phyloP scores from a whole-genome alignment of 140 eudicot species.

The Anethum foeniculum region DNA sequence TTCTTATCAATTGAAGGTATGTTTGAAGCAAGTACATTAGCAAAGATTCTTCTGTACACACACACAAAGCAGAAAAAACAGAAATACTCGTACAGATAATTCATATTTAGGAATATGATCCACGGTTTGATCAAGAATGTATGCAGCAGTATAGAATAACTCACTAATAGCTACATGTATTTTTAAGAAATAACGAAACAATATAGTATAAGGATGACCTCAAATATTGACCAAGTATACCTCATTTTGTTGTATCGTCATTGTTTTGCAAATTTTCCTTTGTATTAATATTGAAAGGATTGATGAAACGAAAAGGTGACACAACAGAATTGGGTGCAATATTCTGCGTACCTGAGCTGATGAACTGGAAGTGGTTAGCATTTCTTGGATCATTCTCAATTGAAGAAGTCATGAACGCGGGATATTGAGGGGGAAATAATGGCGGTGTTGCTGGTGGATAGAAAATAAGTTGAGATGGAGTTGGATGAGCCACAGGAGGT shows the following conservation, averaged over 20 bases:
- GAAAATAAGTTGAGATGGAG: constrained; percentile 40
- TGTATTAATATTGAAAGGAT: constrained; percentile 34
- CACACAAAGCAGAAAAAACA: neutral
- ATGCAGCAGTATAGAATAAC: neutral
- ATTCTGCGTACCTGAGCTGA: constrained; percentile 40
- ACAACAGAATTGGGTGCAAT: constrained; percentile 33
- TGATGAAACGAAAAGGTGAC: constrained; percentile 40
- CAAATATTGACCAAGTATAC: neutral
- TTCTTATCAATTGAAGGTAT: neutral
- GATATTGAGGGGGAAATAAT: constrained; percentile 28
- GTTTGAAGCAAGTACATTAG: neutral
- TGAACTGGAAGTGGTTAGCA: constrained; percentile 34
- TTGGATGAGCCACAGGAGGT: constrained; percentile 35
- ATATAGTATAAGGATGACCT: neutral
- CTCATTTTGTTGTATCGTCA: neutral
- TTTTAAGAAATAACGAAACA: neutral
- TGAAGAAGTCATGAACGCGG: constrained; percentile 22
- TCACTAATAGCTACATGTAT: neutral
- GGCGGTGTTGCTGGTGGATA: constrained; percentile 43
- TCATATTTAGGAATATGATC: neutral
- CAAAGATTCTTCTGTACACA: neutral
- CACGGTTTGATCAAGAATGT: neutral
- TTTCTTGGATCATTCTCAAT: constrained; percentile 42
- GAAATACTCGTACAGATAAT: neutral
- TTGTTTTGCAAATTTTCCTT: constrained; percentile 22